These are phyloP conservation scores for Aureobasidium sp. DNA, from an alignment of 2,329 filamentous ascomycete genomes.

Conservation along the genomic window DNA sequence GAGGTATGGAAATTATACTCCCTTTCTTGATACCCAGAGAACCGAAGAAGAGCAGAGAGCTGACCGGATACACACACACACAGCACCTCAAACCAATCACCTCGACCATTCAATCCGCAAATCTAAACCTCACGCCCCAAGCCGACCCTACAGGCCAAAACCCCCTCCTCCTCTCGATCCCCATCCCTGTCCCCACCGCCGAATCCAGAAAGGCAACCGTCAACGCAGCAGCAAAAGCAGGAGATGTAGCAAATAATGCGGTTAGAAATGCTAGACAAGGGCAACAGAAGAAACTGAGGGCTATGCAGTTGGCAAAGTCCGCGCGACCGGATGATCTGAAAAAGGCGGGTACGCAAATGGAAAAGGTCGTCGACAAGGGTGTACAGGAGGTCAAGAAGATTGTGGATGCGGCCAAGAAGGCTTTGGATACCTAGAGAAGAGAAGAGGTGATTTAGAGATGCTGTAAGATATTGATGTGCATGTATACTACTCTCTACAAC, in stretches of 20 bases:
- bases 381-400: slow-evolving; percentile 54
- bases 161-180: slow-evolving; percentile 58
- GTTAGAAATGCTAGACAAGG: slow-evolving; percentile 50
- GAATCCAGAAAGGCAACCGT: slow-evolving; percentile 54
- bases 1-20: slow-evolving; percentile 57
- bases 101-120: slow-evolving; percentile 57
- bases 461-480: background rate
- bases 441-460: background rate
- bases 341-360: slow-evolving; percentile 55
- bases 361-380: slow-evolving; percentile 56
- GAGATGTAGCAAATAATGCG: slow-evolving; percentile 45
- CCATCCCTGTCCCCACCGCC: slow-evolving; percentile 64
- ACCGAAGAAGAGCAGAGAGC: background rate
- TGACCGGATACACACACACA: background rate
- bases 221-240: slow-evolving; percentile 43
- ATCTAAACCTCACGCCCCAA: slow-evolving; percentile 57
- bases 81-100: slow-evolving; percentile 63
- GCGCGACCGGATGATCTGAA: slow-evolving; percentile 55
- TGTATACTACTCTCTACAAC: background rate
- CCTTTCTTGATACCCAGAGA: too few relatives aligned
- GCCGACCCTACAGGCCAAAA: slow-evolving; percentile 53
- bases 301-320: slow-evolving; percentile 45
- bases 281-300: slow-evolving; percentile 55
- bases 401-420: slow-evolving; percentile 53
- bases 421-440: slow-evolving; percentile 37